These are phyloP conservation scores for Cubamyces lactineus DNA, from an alignment of 768 basidiomycete genomes.

Conservation along the genomic window DNA sequence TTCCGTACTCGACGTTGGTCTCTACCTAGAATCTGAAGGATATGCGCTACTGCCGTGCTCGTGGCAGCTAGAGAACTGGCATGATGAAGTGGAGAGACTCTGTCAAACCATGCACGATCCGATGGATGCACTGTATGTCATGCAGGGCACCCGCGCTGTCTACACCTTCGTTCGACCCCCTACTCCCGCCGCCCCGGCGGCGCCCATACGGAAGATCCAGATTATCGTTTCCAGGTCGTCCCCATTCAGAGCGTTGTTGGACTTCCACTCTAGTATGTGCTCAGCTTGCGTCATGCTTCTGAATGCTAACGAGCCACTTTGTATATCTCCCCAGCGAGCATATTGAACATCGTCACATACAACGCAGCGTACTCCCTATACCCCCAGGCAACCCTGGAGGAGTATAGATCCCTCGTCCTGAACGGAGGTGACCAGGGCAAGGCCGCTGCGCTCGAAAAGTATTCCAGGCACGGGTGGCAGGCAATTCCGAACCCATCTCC, in stretches of 20 bases:
- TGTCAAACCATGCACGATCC: neutral
- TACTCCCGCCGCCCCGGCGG: conserved; percentile 22
- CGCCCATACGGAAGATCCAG: conserved; percentile 39
- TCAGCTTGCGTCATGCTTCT: neutral
- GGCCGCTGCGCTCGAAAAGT: neutral
- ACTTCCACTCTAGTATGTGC: conserved; percentile 51
- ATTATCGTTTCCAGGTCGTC: conserved; percentile 40
- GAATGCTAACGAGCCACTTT: neutral
- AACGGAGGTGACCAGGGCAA: conserved; percentile 27
- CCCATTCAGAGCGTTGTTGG: conserved; percentile 43
- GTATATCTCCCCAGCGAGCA: conserved; percentile 36
- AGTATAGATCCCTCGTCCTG: conserved; percentile 32
- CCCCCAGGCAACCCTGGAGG: conserved; percentile 45
- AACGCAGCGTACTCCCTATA: conserved; percentile 46
- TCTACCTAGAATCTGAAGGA: conserved; percentile 39
- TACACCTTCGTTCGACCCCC: conserved; percentile 38
- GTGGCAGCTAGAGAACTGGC: conserved; percentile 29
- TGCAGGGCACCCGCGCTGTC: conserved; percentile 35
- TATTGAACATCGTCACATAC: conserved; percentile 49
- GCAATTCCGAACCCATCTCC: too few species aligned
- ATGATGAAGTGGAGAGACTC: neutral
- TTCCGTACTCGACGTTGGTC: conserved; percentile 35
- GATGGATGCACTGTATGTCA: conserved; percentile 22
- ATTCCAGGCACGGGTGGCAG: too few species aligned
- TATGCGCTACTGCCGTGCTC: conserved; percentile 35